These are phyloP conservation scores for Pleoardoris graminearum DNA, from an alignment of 2,329 filamentous ascomycete species.

Conservation along the genomic window DNA sequence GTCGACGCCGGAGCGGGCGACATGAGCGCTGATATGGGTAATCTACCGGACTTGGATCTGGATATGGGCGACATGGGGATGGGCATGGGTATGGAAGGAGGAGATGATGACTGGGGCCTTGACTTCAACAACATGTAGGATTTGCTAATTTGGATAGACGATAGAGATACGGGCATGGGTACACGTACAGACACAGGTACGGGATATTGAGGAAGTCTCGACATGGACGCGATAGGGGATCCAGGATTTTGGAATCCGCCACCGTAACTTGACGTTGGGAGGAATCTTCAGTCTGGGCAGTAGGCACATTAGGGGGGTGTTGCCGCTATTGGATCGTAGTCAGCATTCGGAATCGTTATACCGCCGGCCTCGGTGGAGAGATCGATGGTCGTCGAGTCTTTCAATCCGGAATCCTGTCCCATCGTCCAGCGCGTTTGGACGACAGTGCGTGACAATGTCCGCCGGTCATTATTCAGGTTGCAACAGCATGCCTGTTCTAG, in stretches of 20 bases:
- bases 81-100: slow-evolving; percentile 36
- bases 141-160: neutral
- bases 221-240: too few species aligned
- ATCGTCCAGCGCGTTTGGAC: too few species aligned
- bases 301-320: neutral
- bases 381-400: too few species aligned
- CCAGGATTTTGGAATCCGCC: too few species aligned
- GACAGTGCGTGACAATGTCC: too few species aligned
- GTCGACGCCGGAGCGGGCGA: slow-evolving; percentile 24
- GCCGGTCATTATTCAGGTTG: too few species aligned
- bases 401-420: too few species aligned
- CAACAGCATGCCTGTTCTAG: too few species aligned
- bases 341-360: neutral
- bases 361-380: too few species aligned
- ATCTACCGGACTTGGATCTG: slow-evolving; percentile 36
- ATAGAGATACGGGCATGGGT: too few species aligned
- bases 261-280: neutral
- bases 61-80: slow-evolving; percentile 34
- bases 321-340: neutral
- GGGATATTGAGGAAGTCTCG: too few species aligned
- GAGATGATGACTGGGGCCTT: slow-evolving; percentile 46
- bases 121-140: slow-evolving; percentile 44
- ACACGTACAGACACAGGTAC: too few species aligned
- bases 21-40: slow-evolving; percentile 29
- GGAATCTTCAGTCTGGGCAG: neutral